A percentile compares a stretch with the other conserved stretches of the same genome.
Conservation (phyloP, 306 rosid genomes). For the Glycine soja region DNA sequence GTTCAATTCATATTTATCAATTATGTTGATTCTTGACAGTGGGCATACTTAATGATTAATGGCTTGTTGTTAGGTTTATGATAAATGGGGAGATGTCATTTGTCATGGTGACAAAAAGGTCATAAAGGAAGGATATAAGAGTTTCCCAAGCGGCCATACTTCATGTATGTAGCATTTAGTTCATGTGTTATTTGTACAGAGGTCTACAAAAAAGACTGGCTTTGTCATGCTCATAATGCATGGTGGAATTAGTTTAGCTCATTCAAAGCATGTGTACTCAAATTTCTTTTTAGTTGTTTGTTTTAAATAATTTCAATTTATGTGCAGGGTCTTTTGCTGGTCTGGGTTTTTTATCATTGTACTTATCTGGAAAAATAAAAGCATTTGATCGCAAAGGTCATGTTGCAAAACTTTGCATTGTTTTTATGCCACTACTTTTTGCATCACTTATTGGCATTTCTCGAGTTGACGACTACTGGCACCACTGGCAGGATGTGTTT, state of each 20-base stretch:
- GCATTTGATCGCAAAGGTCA: constrained; percentile 78
- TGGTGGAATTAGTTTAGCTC: constrained; percentile 29
- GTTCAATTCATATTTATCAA: constrained; percentile 7
- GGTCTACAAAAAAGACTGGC: no score
- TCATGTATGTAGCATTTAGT: constrained; percentile 62
- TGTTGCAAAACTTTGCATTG: constrained; percentile 78
- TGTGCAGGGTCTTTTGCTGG: constrained; percentile 93
- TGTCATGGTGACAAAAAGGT: constrained; percentile 73
- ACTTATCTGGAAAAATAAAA: constrained; percentile 80
- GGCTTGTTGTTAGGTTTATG: constrained; percentile 66
- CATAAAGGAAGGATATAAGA: constrained; percentile 90
- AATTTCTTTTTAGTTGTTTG: constrained; percentile 19
- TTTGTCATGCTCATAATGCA: not conserved
- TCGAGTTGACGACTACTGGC: constrained; percentile 93
- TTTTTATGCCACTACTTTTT: constrained; percentile 74
- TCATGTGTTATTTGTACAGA: not conserved
- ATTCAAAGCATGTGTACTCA: not conserved
- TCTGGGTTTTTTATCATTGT: constrained; percentile 78
- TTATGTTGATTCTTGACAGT: constrained; percentile 8
- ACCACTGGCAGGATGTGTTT: constrained; percentile 94
- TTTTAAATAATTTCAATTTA: constrained; percentile 38
- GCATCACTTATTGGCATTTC: constrained; percentile 91
- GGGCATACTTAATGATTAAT: constrained; percentile 24
- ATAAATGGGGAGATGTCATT: constrained; percentile 74
- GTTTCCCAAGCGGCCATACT: constrained; percentile 97